These are phyloP conservation scores for Fragilaria crotonensis DNA, from an alignment of 108 stramenopile genomes.

Conservation along the genomic window DNA sequence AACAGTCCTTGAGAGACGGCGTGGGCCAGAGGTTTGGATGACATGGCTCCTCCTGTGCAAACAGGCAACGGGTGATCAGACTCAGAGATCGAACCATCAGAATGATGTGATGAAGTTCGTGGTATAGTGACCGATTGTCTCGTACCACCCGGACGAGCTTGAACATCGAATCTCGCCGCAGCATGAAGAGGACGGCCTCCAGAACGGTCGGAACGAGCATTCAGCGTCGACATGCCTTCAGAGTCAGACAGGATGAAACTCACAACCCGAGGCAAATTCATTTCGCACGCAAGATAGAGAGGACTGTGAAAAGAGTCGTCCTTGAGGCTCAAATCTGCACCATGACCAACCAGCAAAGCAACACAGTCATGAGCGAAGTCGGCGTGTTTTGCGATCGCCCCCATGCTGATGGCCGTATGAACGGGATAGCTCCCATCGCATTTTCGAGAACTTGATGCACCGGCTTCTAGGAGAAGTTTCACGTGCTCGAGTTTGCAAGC, in stretches of 20 bases:
- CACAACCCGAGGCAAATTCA: slow-evolving; percentile 59
- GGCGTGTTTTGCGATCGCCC: slow-evolving; percentile 49
- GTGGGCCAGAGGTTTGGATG: slow-evolving; percentile 10
- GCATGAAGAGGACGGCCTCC: slow-evolving; percentile 77
- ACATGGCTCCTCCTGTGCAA: slow-evolving; percentile 14
- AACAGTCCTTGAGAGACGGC: slow-evolving; percentile 2
- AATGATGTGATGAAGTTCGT: slow-evolving; percentile 13
- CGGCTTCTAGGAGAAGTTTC: slow-evolving; percentile 62
- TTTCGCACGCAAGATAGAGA: slow-evolving; percentile 69
- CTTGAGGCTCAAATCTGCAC: slow-evolving; percentile 67
- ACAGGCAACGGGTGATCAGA: slow-evolving; percentile 28
- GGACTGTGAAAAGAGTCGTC: slow-evolving; percentile 84
- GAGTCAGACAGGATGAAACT: slow-evolving; percentile 46
- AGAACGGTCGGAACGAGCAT: slow-evolving; percentile 57
- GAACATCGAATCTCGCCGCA: slow-evolving; percentile 75
- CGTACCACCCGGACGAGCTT: slow-evolving; percentile 2
- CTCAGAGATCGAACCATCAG: slow-evolving; percentile 23
- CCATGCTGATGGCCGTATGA: slow-evolving; percentile 80
- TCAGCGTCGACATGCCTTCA: slow-evolving; percentile 58
- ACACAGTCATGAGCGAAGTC: slow-evolving; percentile 75
- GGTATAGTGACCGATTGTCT: slow-evolving; percentile 15
- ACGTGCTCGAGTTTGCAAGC: slow-evolving; percentile 75
- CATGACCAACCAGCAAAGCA: slow-evolving; percentile 37
- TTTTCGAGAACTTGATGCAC: slow-evolving; percentile 57
- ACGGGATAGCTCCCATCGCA: slow-evolving; percentile 80